Base-by-base conservation (phyloP, 306 rosid genomes). In the Rosa lucieae region DNA sequence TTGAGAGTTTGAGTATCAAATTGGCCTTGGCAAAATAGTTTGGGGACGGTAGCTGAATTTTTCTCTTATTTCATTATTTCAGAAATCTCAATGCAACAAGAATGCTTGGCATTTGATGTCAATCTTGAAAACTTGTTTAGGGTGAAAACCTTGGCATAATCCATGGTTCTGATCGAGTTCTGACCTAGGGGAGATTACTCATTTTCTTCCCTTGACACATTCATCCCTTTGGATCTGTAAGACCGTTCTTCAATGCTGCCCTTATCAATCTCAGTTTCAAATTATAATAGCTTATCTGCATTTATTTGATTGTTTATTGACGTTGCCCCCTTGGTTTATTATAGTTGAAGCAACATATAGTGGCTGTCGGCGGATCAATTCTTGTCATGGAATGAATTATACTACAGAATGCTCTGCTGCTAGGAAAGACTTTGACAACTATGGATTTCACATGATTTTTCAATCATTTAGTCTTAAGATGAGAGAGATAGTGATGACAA, bases 341-440 rank as follows among this genome's bases (percentile, higher is more conserved):
- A 70, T 74, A 90, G 97, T 86, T 90, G 75, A 93, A 90, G 81
- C 84, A 66, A 76, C 88, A 86, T 51, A 82, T 89, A 58, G 82
- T 83, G 77, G 89, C 91, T 40, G 89, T 87, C 11, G 86, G 90
- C 58, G 92, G 92, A 56, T 58, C 90, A 75, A 37, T 88, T 78
- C 89, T 89, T 8, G 56, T 29, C 3, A 40, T 85, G 56, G 86
- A 82, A 20, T 88, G 79, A 71, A 78, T 62, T n/a, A 42, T 51
- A 8, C 42, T 66, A 70, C 9, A 23, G 5, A 52, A 78, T 79
- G 65, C 15, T 10, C 20, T 76, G 53, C 71, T 5, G 17, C 75
- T 5, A 10, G 37, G 51, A 15, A 39, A 70, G 23, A 29, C 3
- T 29, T 51, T 42, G 15, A 72, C 55, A 70, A 70, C 61, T 43